Evolutionary conservation across 768 basidiomycete genomes (phyloP).

Genomic region (Boletus bicolor): DNA sequence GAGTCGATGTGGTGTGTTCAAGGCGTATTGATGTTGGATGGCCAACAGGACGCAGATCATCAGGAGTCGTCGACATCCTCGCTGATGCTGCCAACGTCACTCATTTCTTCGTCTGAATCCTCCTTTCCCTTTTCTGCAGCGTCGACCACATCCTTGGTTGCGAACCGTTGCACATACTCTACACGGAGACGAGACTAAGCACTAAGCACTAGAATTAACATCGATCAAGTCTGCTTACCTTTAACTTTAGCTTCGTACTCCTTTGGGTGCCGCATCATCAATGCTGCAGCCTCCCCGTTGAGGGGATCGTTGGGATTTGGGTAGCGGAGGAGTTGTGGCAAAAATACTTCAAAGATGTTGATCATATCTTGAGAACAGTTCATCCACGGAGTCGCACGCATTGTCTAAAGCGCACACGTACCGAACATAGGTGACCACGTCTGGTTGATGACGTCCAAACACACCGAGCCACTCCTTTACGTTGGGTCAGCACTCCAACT

Average conservation of each 20-base stretch:
- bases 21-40: neutral
- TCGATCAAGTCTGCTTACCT: conserved; percentile 44
- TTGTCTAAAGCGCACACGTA: conserved; percentile 39
- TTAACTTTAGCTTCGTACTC: conserved; percentile 94
- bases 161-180: conserved; percentile 97
- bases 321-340: conserved; percentile 94
- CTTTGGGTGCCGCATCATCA: conserved; percentile 96
- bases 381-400: neutral
- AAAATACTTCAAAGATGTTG: conserved; percentile 98
- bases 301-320: conserved; percentile 98
- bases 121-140: conserved; percentile 59
- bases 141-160: conserved; percentile 87
- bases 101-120: conserved; percentile 83
- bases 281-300: conserved; percentile 95
- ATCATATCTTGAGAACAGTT: conserved; percentile 75
- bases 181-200: conserved; percentile 4
- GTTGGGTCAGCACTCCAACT: conserved; percentile 4
- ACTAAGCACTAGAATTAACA: neutral
- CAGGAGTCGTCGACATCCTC: conserved; percentile 50
- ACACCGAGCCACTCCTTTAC: conserved; percentile 91
- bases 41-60: conserved; percentile 9
- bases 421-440: conserved; percentile 99
- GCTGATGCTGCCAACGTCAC: conserved; percentile 80
- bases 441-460: conserved; percentile 98
- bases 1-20: conserved; percentile 13